These are phyloP conservation scores for Tilletiaria anomala DNA, from an alignment of 1,284 basidiomycete genomes.

Conservation along the genomic window DNA sequence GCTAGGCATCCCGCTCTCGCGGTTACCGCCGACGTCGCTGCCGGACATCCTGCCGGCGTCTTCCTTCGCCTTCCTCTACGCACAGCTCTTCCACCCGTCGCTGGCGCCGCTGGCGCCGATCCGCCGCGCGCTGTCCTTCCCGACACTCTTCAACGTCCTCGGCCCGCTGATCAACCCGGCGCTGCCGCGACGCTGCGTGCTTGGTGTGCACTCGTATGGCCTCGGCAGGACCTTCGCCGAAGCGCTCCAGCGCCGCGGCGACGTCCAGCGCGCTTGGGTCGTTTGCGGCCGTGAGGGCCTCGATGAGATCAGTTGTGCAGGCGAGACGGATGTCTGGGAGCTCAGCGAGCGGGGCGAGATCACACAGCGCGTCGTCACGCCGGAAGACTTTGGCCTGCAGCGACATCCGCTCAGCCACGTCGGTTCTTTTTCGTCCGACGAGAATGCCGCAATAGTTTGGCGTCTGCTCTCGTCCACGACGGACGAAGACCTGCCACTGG, in stretches of 20 bases:
- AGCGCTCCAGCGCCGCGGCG: constrained; percentile 49
- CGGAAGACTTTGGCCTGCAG: constrained; percentile 25
- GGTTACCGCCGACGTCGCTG: constrained; percentile 47
- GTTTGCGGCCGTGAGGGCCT: constrained; percentile 84
- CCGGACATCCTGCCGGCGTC: constrained; percentile 13
- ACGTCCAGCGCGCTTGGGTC: constrained; percentile 66
- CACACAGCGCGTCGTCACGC: constrained; percentile 17
- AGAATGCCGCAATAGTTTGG: constrained; percentile 32
- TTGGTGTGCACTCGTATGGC: constrained; percentile 72
- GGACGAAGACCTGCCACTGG: neutral
- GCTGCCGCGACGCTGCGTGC: constrained; percentile 60
- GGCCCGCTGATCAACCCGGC: constrained; percentile 92
- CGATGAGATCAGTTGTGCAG: constrained; percentile 78
- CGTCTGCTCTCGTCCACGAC: constrained; percentile 11
- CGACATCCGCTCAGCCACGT: constrained; percentile 26
- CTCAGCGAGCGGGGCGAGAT: constrained; percentile 14
- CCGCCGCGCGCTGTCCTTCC: constrained; percentile 75
- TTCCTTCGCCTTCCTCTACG: constrained; percentile 85
- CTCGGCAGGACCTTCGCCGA: constrained; percentile 74
- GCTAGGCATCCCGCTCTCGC: constrained; percentile 62
- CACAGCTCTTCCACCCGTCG: constrained; percentile 80
- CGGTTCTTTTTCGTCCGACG: constrained; percentile 12
- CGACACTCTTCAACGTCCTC: constrained; percentile 91
- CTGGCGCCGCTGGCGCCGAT: constrained; percentile 71
- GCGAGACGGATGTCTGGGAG: constrained; percentile 56